These are phyloP conservation scores for Aspergillus sp. DNA, from an alignment of 2,329 filamentous ascomycete genomes.

Conservation along the genomic window DNA sequence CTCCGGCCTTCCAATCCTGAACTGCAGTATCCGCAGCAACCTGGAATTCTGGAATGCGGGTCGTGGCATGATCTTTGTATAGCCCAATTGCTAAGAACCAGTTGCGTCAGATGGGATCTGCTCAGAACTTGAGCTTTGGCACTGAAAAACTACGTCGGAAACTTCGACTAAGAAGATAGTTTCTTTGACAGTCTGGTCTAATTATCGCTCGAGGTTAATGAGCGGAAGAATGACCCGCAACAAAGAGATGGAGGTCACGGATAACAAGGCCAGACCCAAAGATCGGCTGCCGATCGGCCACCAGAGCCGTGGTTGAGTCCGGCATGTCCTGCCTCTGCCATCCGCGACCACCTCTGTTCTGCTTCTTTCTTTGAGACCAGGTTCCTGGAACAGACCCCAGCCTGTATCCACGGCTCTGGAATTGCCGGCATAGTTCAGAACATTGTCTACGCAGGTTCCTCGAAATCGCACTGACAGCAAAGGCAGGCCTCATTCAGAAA, in stretches of 20 bases:
- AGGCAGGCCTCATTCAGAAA: too few species aligned
- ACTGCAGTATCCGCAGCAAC: constrained; percentile 20
- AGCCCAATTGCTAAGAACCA: not conserved
- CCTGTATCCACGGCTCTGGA: not conserved
- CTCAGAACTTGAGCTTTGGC: too few species aligned
- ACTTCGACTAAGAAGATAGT: too few species aligned
- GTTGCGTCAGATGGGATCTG: not conserved
- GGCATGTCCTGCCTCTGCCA: constrained; percentile 8
- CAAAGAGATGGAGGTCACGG: not conserved
- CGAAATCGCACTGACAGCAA: not conserved
- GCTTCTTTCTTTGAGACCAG: not conserved
- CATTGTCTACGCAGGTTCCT: not conserved
- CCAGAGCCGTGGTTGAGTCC: not conserved
- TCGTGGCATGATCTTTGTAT: constrained; percentile 4
- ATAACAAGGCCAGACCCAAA: not conserved
- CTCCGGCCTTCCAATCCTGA: not conserved
- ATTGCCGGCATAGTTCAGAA: not conserved
- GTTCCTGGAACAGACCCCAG: constrained; percentile 2
- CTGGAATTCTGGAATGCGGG: constrained; percentile 25
- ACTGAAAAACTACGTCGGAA: too few species aligned
- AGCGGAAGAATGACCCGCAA: not conserved
- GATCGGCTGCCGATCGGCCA: not conserved
- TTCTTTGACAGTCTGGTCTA: too few species aligned
- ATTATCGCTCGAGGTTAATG: not conserved
- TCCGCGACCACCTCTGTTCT: not conserved